Evolutionary conservation across 148 eudicot genomes (phyloP), one percentile per base, ranked within the genome.

Genomic region (Silene conica): DNA sequence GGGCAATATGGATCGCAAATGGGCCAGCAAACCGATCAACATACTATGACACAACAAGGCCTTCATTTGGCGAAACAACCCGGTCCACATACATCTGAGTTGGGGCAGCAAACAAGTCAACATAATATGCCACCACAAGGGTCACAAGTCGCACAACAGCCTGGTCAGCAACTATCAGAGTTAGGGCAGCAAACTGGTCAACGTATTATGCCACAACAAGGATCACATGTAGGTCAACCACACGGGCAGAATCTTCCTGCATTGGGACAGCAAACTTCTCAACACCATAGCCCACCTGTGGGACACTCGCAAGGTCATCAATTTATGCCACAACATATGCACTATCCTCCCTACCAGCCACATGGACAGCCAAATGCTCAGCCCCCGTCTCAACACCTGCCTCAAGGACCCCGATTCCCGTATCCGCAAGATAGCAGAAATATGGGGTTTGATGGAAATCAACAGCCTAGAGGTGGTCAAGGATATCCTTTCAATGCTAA

Each of bases 291-390:
- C n/a, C 67, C 82, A 5, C 85, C 82, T 20, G 72, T 79, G 80
- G 92, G 87, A 59, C 86, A 84, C 55, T 61, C 88, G 20, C 92
- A 87, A 67, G 84, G 87, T 57, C 87, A 77, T 71, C 92, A 85
- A 10, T 86, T 71, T 77, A 34, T 82, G 13, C 81, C 83, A 52
- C 93, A 85, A 34, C 90, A 84, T 60, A 76, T 82, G 76, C 89
- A 82, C 41, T 87, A 91, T 69, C 72, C 76, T 72, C 63, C 76
- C 45, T 89, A 86, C 86, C 90, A 84, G 71, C 97, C 80, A 23
- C 91, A 82, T 70, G 89, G 80, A 67, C 90, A 83, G 72, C 92
- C 80, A 63, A 77, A 46, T 77, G 77, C 81, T 20, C 89, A 78
- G 48, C 86, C 80, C 68, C 92, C 80, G 26, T 60, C 86, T 74